A percentile compares a stretch with the other conserved stretches of the same genome.
Conservation (phyloP, 331 rosid species). For the Pyracantha coccinea region DNA sequence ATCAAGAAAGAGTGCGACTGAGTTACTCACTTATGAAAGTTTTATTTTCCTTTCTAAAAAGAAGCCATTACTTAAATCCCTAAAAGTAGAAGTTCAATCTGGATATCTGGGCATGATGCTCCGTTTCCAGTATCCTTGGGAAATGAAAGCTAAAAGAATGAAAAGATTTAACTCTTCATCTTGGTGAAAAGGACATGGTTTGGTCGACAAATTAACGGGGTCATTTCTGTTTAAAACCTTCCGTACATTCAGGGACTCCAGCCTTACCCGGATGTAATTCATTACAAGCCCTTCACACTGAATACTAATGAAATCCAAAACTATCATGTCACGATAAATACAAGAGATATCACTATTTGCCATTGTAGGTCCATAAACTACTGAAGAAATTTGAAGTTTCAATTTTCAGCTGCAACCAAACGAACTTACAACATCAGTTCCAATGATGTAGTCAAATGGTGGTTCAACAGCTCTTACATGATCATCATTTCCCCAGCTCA, state of each 20-base stretch:
- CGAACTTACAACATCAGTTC: constrained; percentile 83
- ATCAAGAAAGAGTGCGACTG: not conserved
- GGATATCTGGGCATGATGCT: not conserved
- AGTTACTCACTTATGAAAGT: not conserved
- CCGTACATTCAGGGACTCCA: not conserved
- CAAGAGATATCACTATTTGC: not conserved
- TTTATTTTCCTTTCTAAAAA: not conserved
- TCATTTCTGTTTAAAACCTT: not conserved
- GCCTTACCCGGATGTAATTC: not conserved
- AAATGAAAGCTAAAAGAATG: not conserved
- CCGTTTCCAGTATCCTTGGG: not conserved
- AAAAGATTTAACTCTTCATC: not conserved
- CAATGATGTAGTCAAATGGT: constrained; percentile 88
- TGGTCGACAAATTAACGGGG: not conserved
- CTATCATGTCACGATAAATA: too few relatives aligned
- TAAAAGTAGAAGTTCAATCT: not conserved
- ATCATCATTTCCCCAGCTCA: constrained; percentile 80
- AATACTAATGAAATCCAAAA: not conserved
- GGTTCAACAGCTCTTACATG: constrained; percentile 72
- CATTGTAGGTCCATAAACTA: not conserved
- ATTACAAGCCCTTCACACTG: too few relatives aligned
- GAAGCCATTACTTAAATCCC: not conserved
- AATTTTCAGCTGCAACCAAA: not conserved
- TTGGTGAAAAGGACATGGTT: not conserved
- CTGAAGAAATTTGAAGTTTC: not conserved